Conservation (phyloP, 2,329 filamentous ascomycete genomes). For the Penicillium sp. region DNA sequence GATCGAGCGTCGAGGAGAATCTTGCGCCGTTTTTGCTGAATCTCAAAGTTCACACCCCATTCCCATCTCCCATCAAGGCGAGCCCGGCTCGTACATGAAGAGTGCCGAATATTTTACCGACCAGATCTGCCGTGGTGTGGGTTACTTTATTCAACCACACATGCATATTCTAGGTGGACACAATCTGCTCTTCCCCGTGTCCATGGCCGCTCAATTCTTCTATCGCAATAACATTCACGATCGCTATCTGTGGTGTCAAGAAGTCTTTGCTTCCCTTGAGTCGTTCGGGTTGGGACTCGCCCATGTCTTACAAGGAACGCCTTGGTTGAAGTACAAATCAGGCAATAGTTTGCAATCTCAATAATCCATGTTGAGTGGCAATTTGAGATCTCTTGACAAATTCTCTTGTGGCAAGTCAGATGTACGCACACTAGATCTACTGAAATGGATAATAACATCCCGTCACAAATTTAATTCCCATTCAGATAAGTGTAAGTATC, state of each 20-base stretch:
- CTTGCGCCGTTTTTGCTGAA: neutral
- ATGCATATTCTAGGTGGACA: slow-evolving; percentile 23
- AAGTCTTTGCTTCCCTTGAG: slow-evolving; percentile 18
- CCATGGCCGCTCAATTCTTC: slow-evolving; percentile 18
- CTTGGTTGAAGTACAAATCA: slow-evolving; percentile 19
- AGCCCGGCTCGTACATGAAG: neutral
- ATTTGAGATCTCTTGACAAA: neutral
- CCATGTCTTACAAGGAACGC: slow-evolving; percentile 20
- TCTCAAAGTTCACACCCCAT: neutral
- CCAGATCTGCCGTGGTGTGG: slow-evolving; percentile 22
- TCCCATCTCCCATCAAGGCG: neutral
- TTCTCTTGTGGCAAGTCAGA: neutral
- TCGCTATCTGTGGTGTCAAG: slow-evolving; percentile 22
- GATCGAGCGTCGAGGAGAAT: slow-evolving; percentile 8
- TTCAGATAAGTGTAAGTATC: neutral
- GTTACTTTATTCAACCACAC: slow-evolving; percentile 22
- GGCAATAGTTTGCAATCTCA: neutral
- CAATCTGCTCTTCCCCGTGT: slow-evolving; percentile 19
- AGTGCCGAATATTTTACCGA: slow-evolving; percentile 14
- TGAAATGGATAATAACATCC: neutral
- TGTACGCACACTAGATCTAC: neutral
- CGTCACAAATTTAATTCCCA: neutral
- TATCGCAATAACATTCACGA: slow-evolving; percentile 10
- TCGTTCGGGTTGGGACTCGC: slow-evolving; percentile 13
- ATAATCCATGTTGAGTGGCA: neutral